Conservation (phyloP, 2,329 filamentous ascomycete genomes). For the Nannizziopsis barbatae region DNA sequence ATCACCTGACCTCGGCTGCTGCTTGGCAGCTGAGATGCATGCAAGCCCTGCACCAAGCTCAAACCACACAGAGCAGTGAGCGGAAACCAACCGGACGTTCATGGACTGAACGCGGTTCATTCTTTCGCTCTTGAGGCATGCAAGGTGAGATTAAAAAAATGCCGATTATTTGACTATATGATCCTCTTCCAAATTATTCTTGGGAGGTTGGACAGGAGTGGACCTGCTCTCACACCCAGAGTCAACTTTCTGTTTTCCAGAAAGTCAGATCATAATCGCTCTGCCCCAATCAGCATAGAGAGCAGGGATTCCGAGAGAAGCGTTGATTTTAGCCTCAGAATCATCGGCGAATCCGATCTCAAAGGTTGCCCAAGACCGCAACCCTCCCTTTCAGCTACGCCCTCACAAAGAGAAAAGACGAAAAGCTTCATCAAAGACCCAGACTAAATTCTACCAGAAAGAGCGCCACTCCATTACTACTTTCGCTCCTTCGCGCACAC, state of each 20-base stretch:
- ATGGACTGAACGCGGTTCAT: background rate
- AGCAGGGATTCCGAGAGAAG: constrained; percentile 17
- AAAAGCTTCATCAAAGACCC: background rate
- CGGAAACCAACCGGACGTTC: background rate
- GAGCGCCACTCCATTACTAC: background rate
- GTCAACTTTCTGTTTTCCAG: constrained; percentile 13
- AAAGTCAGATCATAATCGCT: constrained; percentile 14
- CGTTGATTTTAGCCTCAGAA: constrained; percentile 12
- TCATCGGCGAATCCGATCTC: constrained; percentile 17
- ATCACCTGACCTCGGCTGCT: constrained; percentile 4
- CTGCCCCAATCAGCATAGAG: constrained; percentile 16
- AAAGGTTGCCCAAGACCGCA: constrained; percentile 17
- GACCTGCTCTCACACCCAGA: background rate
- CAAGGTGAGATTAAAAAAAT: background rate
- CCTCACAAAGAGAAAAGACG: constrained; percentile 6
- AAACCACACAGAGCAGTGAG: background rate
- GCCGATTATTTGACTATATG: background rate
- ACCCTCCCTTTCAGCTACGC: constrained; percentile 19
- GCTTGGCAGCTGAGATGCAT: constrained; percentile 10
- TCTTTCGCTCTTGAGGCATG: constrained; percentile 1
- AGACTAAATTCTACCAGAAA: background rate
- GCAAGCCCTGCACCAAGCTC: background rate
- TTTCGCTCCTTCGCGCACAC: background rate
- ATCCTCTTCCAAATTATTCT: background rate
- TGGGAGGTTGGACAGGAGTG: background rate